Evolutionary conservation across 495 filamentous ascomycete genomes (phyloP).

Genomic region (Hypoxylon cercidicola): DNA sequence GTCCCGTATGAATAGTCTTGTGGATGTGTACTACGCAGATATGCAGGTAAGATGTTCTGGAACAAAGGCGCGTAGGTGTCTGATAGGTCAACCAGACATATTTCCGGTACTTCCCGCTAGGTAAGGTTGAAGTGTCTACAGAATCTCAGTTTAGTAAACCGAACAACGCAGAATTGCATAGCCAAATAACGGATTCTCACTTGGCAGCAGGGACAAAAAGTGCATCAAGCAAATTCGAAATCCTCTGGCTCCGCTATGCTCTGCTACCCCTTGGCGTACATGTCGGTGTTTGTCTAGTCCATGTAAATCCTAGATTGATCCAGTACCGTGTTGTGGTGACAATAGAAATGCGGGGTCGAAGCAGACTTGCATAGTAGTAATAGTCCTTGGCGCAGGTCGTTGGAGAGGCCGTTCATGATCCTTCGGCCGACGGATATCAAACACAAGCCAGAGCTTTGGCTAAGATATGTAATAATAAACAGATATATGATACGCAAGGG

Average conservation of each 20-base stretch:
- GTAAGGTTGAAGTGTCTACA: constrained; percentile 6
- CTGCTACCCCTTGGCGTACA: constrained; percentile 33
- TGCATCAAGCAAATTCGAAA: constrained; percentile 9
- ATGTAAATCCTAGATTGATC: constrained; percentile 41
- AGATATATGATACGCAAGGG: constrained; percentile 1
- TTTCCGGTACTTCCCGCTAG: constrained; percentile 2
- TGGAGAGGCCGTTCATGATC: constrained; percentile 36
- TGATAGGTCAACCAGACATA: constrained; percentile 10
- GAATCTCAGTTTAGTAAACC: background rate
- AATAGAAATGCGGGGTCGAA: constrained; percentile 34
- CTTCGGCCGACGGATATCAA: constrained; percentile 32
- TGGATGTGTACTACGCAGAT: constrained; percentile 12
- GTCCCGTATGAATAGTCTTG: constrained; percentile 23
- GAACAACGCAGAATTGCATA: constrained; percentile 5
- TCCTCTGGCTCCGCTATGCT: constrained; percentile 3
- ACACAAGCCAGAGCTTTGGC: constrained; percentile 22
- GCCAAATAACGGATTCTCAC: constrained; percentile 13
- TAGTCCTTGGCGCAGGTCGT: constrained; percentile 35
- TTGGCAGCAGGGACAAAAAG: constrained; percentile 5
- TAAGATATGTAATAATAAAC: constrained; percentile 13
- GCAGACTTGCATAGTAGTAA: constrained; percentile 27
- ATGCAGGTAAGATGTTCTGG: constrained; percentile 36
- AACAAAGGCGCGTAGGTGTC: constrained; percentile 11
- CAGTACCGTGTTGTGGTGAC: constrained; percentile 38
- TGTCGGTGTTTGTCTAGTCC: constrained; percentile 30